Evolutionary conservation across 306 rosid genomes (phyloP).

Genomic region (Prunus campanulata): DNA sequence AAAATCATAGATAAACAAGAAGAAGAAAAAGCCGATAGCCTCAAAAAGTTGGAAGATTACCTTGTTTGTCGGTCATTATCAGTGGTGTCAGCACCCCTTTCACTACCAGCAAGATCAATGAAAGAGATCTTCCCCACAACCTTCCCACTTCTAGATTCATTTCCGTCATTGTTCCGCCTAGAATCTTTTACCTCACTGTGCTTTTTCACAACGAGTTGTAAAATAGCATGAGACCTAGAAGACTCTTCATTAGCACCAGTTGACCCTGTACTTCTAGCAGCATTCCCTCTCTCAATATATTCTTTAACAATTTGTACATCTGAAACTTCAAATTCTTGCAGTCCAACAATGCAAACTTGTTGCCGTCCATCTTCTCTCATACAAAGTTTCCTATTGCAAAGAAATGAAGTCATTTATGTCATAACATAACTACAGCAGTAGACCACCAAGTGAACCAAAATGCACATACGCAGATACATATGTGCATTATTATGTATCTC

Average conservation of each 20-base stretch:
- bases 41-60: slow-evolving; percentile 27
- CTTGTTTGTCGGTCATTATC: slow-evolving; percentile 99
- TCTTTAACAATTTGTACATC: slow-evolving; percentile 93
- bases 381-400: slow-evolving; percentile 74
- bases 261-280: slow-evolving; percentile 97
- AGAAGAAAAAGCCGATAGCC: background rate
- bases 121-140: slow-evolving; percentile 96
- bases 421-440: background rate
- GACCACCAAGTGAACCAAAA: background rate
- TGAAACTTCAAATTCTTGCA: slow-evolving; percentile 99
- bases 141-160: slow-evolving; percentile 80
- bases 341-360: slow-evolving; percentile 98
- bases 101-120: slow-evolving; percentile 99
- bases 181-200: slow-evolving; percentile 77
- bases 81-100: slow-evolving; percentile 99
- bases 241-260: slow-evolving; percentile 99
- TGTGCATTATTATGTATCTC: background rate
- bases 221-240: slow-evolving; percentile 97
- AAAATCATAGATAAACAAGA: background rate
- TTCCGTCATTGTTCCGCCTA: slow-evolving; percentile 71
- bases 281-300: slow-evolving; percentile 87
- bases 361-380: slow-evolving; percentile 99
- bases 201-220: slow-evolving; percentile 84
- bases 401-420: slow-evolving; percentile 14
- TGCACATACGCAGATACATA: background rate